Evolutionary conservation across 2,329 filamentous ascomycete genomes (phyloP).

Genomic region (Aspergillus ruber): DNA sequence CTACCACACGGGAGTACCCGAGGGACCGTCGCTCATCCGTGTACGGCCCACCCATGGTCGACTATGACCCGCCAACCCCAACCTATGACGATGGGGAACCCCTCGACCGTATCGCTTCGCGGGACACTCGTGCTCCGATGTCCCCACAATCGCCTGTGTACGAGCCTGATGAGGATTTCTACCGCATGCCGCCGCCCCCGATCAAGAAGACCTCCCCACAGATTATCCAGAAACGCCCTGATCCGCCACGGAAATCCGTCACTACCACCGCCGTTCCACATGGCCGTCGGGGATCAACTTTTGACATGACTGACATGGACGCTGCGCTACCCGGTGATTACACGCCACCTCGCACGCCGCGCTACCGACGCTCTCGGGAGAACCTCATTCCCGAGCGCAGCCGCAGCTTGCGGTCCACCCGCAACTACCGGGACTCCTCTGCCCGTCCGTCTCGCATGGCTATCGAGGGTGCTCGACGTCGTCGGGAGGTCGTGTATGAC

Average conservation of each 20-base stretch:
- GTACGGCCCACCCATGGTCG: conserved; percentile 29
- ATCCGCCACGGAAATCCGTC: conserved; percentile 24
- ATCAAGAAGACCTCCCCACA: conserved; percentile 22
- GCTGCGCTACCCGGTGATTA: conserved; percentile 26
- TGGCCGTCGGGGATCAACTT: conserved; percentile 23
- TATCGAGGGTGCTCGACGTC: conserved; percentile 30
- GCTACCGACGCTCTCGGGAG: conserved; percentile 25
- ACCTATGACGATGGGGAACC: conserved; percentile 25
- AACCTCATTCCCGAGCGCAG: conserved; percentile 27
- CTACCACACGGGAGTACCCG: conserved; percentile 28
- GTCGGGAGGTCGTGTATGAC: conserved; percentile 24
- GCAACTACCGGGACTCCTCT: conserved; percentile 27
- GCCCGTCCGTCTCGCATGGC: conserved; percentile 24
- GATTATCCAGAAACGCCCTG: conserved; percentile 32
- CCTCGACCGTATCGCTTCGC: conserved; percentile 22
- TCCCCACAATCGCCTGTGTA: conserved; percentile 19
- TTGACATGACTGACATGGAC: conserved; percentile 31
- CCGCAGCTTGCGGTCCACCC: conserved; percentile 23
- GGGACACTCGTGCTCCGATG: conserved; percentile 23
- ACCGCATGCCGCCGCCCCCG: conserved; percentile 39
- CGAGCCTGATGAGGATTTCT: conserved; percentile 35
- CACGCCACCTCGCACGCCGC: background rate
- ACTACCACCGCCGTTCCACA: conserved; percentile 23
- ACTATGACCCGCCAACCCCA: conserved; percentile 24
- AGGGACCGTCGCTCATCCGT: conserved; percentile 25